phyloP scores from a whole-genome alignment of 1,284 basidiomycete species.

The Stereum hirsutum region DNA sequence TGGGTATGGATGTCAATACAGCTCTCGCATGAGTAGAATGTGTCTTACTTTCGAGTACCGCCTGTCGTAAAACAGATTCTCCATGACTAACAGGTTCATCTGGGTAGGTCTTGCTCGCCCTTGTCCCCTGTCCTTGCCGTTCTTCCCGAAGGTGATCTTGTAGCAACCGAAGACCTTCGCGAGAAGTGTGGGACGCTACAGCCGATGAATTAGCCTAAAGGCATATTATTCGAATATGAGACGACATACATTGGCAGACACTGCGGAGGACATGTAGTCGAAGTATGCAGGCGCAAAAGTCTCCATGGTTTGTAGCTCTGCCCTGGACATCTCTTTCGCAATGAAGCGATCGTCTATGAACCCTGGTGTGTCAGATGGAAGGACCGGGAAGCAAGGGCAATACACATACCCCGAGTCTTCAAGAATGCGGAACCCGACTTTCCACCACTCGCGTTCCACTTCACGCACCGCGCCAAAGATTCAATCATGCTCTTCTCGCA shows the following conservation, averaged over 20 bases:
- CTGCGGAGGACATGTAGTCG: constrained; percentile 89
- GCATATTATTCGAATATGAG: neutral
- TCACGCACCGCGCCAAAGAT: constrained; percentile 88
- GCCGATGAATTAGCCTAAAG: constrained; percentile 14
- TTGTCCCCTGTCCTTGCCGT: constrained; percentile 51
- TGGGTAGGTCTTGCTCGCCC: constrained; percentile 74
- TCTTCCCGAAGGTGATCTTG: constrained; percentile 89
- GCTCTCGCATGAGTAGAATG: neutral
- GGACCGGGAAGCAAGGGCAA: neutral
- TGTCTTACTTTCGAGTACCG: constrained; percentile 76
- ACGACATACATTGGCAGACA: constrained; percentile 60
- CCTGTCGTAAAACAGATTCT: constrained; percentile 93
- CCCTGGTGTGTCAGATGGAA: neutral
- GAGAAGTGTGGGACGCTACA: constrained; percentile 83
- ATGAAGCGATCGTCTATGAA: constrained; percentile 91
- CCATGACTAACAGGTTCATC: constrained; percentile 97
- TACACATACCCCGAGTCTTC: constrained; percentile 75
- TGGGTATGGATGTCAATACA: constrained; percentile 1
- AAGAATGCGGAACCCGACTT: constrained; percentile 96
- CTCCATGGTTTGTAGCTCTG: constrained; percentile 93
- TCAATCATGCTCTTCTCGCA: constrained; percentile 93
- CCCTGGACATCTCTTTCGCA: constrained; percentile 89
- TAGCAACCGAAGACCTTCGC: constrained; percentile 98
- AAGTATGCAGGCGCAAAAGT: constrained; percentile 98
- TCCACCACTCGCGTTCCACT: constrained; percentile 94